phyloP scores from a whole-genome alignment of 2,329 filamentous ascomycete genomes.

The Ceratocystis huliohia region DNA sequence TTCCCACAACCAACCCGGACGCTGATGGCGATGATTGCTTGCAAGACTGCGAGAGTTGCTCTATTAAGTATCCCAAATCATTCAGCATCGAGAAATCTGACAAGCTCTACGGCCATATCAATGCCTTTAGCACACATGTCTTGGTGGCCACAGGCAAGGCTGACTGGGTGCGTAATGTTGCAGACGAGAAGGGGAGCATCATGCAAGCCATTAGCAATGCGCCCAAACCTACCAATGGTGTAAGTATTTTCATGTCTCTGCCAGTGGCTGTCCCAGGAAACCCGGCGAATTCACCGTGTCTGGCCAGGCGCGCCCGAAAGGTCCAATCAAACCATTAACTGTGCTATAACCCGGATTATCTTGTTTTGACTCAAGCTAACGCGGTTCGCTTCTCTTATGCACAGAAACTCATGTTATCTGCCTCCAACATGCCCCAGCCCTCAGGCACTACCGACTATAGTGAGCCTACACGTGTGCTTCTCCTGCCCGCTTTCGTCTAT shows the following conservation, averaged over 20 bases:
- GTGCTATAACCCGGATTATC: not conserved
- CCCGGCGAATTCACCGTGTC: not conserved
- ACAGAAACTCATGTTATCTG: constrained; percentile 77
- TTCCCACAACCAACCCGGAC: constrained; percentile 59
- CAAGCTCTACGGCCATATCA: constrained; percentile 70
- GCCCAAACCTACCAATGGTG: constrained; percentile 52
- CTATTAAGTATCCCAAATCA: constrained; percentile 57
- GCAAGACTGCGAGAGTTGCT: constrained; percentile 74
- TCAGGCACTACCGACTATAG: constrained; percentile 49
- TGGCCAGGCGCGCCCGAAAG: not conserved
- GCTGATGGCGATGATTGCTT: constrained; percentile 81
- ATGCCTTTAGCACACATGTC: constrained; percentile 79
- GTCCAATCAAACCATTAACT: not conserved
- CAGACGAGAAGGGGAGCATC: constrained; percentile 72
- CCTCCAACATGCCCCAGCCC: constrained; percentile 79
- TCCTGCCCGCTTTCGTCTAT: constrained; percentile 73
- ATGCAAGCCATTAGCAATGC: constrained; percentile 60
- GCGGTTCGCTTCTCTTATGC: not conserved
- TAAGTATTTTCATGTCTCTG: constrained; percentile 32
- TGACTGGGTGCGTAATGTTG: constrained; percentile 85
- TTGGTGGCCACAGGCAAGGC: constrained; percentile 90
- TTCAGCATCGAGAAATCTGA: constrained; percentile 68
- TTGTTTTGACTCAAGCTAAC: not conserved
- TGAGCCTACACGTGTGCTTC: constrained; percentile 62
- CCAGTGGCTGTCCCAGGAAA: not conserved